Base-by-base conservation (phyloP, 2,329 filamentous ascomycete genomes). In the Eutypella sp. region DNA sequence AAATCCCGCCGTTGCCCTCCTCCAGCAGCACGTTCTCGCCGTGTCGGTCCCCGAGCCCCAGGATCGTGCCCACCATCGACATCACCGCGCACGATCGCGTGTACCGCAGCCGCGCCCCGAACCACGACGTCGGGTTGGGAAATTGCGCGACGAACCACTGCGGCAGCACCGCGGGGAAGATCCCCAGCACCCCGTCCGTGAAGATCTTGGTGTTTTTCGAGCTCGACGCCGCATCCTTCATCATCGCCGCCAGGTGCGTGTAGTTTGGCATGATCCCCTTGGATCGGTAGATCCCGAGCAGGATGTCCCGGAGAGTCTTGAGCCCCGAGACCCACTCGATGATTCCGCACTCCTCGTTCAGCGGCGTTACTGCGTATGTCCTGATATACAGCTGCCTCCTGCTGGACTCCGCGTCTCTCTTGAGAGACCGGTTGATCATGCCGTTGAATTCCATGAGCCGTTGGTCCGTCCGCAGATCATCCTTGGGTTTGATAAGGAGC, bases 271-370 rank as follows among this genome's bases (percentile, higher is more conserved):
- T 61, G 36, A 95, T 80, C 43, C 85, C 85, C 50, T 85, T 85
- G 53, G 89, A 79, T 52, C 81, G 81, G 62, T 96, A 92, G 42
- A 89, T 76, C 44, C 77, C 81, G 41, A 95, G 75, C 41, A 99
- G 75, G 51, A 97, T 93, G 57, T 99, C 93, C 51, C 95, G 84
- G 61, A 97, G 79, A 2, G 93, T 95, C 64, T 92, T 95, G 56
- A 99, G 83, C 8, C 93, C 93, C 57, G 96, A 89, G 24, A 99
- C 90, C 93, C 93, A 99, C 69, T 99, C 93, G 56, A 99, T 96
- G 51, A 96, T 85, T 48, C 93, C 93, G 55, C 93, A 97, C 68
- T 97, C 92, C 68, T 99, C 95, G 63, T 96, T 97, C 40, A 99
- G 73, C 2, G 93, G 95, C 4, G 92, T 96, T 11, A 99, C 95